Evolutionary conservation across 2,329 filamentous ascomycete genomes (phyloP), one percentile per base, ranked within the genome.

Genomic region (Raffaelea deltoideospora): DNA sequence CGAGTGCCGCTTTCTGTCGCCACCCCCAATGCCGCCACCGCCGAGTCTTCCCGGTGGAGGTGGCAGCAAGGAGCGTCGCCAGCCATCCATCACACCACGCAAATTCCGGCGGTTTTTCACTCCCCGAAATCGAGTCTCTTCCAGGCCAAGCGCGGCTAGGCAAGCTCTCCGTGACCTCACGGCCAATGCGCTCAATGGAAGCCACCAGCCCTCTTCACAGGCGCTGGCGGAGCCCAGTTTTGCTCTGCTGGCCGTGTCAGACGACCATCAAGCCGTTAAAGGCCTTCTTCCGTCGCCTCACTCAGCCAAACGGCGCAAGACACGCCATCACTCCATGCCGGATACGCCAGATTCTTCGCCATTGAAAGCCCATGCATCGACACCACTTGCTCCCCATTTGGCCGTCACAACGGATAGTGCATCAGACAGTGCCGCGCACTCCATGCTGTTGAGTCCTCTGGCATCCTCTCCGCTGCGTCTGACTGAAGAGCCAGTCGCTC

Each of bases 51-150:
- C 20, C 23, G 15, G 24, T 5, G 31, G n/a, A n/a, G n/a, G 17
- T 5, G 20, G 35, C 31, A 51, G 48, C 42, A 69, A 67, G 45
- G 64, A 67, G 47, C 57, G 56, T 43, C 58, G 63, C 15, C 59
- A 63, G 39, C 62, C 67, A 4, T 69, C 65, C 26, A 62, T 72
- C 36, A 72, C 67, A 4, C 67, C 67, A 38, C 55, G 65, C 44
- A 69, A 67, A 47, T 72, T 72, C 42, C 57, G 48, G 24, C 57
- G 58, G 20, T 71, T 72, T 57, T 72, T 71, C 43, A 66, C 65
- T 10, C 67, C 66, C 15, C 58, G 64, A 18, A 57, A 58, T 13
- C 53, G 57, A 35, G 55, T 59, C 21, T 54, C 58, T 2, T 49
- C 54, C 11, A 47, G 55, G 24, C 53, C 52, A 15, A 61, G 55